Base-by-base conservation (phyloP, 441 rosid genomes). In the Gossypium lobatum region DNA sequence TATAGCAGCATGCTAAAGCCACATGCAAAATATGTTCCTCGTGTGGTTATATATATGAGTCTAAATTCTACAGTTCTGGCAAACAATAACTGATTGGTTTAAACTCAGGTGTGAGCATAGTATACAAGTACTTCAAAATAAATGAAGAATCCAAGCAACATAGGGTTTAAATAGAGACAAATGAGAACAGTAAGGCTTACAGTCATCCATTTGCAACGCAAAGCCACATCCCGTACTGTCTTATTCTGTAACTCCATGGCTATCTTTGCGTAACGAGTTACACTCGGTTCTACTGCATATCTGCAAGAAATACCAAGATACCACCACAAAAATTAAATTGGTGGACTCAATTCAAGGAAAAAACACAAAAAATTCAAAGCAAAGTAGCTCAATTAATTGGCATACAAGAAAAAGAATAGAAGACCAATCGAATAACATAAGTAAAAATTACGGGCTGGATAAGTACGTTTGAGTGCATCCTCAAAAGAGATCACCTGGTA, bases 161-260 rank as follows among this genome's bases (percentile, higher is more conserved):
- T 31, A 5, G 46, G 42, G 6, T 26, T 46, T 17, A 75, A 71
- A 57, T 55, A 45, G 48, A 34, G 39, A 42, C 18, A 52, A 6
- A 72, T 1, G 25, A 57, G 26, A 68, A 4, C 14, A 11, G 34
- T 67, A 77, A 65, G 55, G 31, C 87, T 78, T 81, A 89, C 92
- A 64, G 75, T 73, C 83, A 86, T 80, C 97, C 95, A 91, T 76
- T 77, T 80, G 80, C 89, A 85, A 72, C 97, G 93, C 72, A 78
- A 26, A 16, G 95, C 97, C 76, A 93, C 92, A 76, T 93, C 98
- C 28, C 98, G 80, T 6, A 87, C 82, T 14, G 86, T 87, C 78
- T 93, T 93, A 31, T 80, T 64, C 53, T 63, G 72, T 25, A 93
- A 76, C 70, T 66, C 73, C 64, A 72, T 25, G 6, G 95, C 93